A percentile compares a stretch with the other conserved stretches of the same genome.
Evolutionary conservation across 495 filamentous ascomycete species (phyloP).

Genomic region (Daldinia decipiens): DNA sequence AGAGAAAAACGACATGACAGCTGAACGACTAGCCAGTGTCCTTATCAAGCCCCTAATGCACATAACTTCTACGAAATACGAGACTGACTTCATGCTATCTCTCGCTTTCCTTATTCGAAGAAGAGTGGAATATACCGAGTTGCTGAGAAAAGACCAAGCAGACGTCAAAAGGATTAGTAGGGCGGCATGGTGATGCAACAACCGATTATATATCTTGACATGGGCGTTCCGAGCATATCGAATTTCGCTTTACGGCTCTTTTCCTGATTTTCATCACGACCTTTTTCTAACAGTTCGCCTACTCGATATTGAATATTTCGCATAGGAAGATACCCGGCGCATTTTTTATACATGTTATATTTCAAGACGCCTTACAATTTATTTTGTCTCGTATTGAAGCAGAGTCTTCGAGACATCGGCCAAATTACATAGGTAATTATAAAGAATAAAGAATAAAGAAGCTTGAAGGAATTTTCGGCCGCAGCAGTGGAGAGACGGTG

Average conservation of each 20-base stretch:
- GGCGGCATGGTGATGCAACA: slow-evolving; percentile 47
- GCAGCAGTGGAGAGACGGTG: slow-evolving; percentile 32
- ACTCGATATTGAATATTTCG: slow-evolving; percentile 30
- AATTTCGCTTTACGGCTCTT: slow-evolving; percentile 1
- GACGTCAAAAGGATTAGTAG: slow-evolving; percentile 45
- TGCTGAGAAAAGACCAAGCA: slow-evolving; percentile 45
- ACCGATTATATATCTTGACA: background rate
- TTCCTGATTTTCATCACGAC: slow-evolving; percentile 13
- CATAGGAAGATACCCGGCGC: slow-evolving; percentile 43
- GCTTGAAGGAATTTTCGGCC: slow-evolving; percentile 31
- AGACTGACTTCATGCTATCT: slow-evolving; percentile 54
- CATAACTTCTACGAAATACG: slow-evolving; percentile 42
- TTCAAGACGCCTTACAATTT: slow-evolving; percentile 21
- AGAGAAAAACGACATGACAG: slow-evolving; percentile 57
- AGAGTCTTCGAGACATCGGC: slow-evolving; percentile 12
- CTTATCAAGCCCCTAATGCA: slow-evolving; percentile 57
- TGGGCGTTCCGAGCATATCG: background rate
- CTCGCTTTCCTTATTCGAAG: slow-evolving; percentile 60
- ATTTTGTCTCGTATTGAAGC: slow-evolving; percentile 3
- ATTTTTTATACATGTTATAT: background rate
- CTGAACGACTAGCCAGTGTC: slow-evolving; percentile 54
- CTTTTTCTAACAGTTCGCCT: slow-evolving; percentile 7
- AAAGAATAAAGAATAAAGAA: slow-evolving; percentile 18
- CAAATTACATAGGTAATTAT: slow-evolving; percentile 42
- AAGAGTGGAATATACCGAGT: slow-evolving; percentile 52